Percentiles rank a stretch among this genome's conserved stretches.
phyloP scores from a whole-genome alignment of 2,329 filamentous ascomycete genomes.

The Colletotrichum camelliae region DNA sequence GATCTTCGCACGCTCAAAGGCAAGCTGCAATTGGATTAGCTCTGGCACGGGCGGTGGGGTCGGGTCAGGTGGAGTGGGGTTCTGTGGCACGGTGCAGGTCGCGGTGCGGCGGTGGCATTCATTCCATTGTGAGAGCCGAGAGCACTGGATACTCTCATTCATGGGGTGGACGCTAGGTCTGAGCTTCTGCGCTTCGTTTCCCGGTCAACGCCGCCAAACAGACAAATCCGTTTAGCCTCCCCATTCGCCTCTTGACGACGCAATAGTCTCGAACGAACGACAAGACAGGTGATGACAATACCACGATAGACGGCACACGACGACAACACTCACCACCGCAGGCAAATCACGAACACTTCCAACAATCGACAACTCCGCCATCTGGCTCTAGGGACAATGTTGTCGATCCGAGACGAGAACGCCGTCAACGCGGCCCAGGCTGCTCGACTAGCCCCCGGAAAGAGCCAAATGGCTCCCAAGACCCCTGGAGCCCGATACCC shows the following conservation, averaged over 20 bases:
- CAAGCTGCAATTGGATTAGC: slow-evolving; percentile 23
- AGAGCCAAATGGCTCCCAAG: slow-evolving; percentile 64
- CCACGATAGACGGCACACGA: not conserved
- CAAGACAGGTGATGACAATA: not conserved
- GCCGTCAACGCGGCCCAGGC: slow-evolving; percentile 24
- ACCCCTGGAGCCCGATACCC: slow-evolving; percentile 78
- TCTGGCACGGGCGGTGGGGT: slow-evolving; percentile 12
- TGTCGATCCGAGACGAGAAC: slow-evolving; percentile 24
- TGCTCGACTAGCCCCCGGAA: slow-evolving; percentile 22
- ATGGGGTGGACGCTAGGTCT: not conserved
- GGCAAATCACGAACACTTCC: not conserved
- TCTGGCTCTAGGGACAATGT: slow-evolving; percentile 9
- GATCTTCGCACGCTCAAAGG: slow-evolving; percentile 7
- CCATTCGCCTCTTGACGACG: not conserved
- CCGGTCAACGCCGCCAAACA: slow-evolving; percentile 18
- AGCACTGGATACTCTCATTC: not conserved
- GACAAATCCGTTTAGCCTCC: not conserved
- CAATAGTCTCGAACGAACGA: not conserved
- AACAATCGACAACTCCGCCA: not conserved
- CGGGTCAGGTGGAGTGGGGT: slow-evolving; percentile 14
- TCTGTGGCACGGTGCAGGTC: slow-evolving; percentile 9
- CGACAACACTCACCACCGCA: not conserved
- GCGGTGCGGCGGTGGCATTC: not conserved
- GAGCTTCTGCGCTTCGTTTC: slow-evolving; percentile 10
- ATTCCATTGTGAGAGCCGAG: not conserved